Evolutionary conservation across 805 yeast genomes (phyloP).

Genomic region (Nematodospora valgi): DNA sequence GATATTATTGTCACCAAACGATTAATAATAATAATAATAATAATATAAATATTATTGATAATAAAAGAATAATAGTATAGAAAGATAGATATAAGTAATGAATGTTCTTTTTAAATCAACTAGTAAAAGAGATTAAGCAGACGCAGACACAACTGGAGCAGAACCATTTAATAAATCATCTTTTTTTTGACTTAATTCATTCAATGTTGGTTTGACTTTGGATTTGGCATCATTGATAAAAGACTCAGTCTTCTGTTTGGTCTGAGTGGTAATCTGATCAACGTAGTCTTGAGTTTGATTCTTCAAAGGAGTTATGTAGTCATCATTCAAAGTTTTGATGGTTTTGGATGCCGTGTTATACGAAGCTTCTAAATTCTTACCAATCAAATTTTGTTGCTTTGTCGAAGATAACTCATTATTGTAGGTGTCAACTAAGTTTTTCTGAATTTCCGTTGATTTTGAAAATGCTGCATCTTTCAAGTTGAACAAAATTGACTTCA

Average conservation of each 20-base stretch:
- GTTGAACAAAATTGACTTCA: conserved; percentile 17
- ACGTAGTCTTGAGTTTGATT: conserved; percentile 38
- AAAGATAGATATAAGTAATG: too few species aligned
- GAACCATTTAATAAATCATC: conserved; percentile 12
- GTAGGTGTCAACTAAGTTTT: conserved; percentile 30
- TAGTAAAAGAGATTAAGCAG: conserved; percentile 14
- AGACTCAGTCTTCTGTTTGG: conserved; percentile 33
- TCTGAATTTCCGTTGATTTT: conserved; percentile 14
- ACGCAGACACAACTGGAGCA: conserved; percentile 19
- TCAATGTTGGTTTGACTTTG: conserved; percentile 12
- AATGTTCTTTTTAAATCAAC: too few species aligned
- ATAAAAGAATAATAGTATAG: too few species aligned
- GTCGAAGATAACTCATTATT: conserved; percentile 28
- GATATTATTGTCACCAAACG: too few species aligned
- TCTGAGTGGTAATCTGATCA: conserved; percentile 28
- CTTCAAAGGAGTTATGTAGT: conserved; percentile 37
- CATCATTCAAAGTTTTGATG: conserved; percentile 30
- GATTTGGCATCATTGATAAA: conserved; percentile 22
- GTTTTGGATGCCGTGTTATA: conserved; percentile 32
- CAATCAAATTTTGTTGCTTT: conserved; percentile 23
- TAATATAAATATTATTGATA: too few species aligned
- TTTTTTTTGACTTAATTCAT: conserved; percentile 11
- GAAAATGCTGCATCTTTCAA: conserved; percentile 15
- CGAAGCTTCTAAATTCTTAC: conserved; percentile 33
- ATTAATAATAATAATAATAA: too few species aligned